Evolutionary conservation across 1,139 yeast genomes (phyloP), one percentile per base, ranked within the genome.

Genomic region (Blastobotrys apis): DNA sequence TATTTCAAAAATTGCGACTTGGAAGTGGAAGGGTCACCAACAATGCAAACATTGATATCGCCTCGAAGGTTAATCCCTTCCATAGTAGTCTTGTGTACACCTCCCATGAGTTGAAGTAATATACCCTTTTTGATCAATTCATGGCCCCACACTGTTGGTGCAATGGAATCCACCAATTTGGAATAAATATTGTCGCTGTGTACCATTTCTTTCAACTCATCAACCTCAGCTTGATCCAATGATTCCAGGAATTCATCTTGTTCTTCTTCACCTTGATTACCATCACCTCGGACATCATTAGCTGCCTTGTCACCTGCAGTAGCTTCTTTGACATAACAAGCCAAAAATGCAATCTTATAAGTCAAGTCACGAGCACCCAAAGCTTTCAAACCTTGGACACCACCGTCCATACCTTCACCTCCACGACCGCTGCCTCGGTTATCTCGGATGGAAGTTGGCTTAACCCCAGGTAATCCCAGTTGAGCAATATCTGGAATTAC

Each of bases 11-110:
- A 92, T 63, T 92, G 99, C 0, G 97, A 90, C 64, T 92, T 92
- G 23, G 98, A 88, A 8, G 98, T 92, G 1, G 97, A 90, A 1
- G 99, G 99, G 63, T 92, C 99, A 43, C 99, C 99, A 43, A 92
- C 98, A 55, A 92, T 77, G 71, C 99, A 92, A 43, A 92, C 84
- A 62, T 92, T 92, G 60, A 92, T 92, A 62, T 94, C 99, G 56
- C 99, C 99, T 72, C 99, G 81, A 53, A 92, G 74, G 56, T 88
- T 84, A 54, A 92, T 92, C 21, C 98, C 98, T 66, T 92, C 98
- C 26, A 88, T 79, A 0, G 99, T 94, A 47, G 79, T 73, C 64
- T 92, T 92, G 67, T 92, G 99, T 33, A 94, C 97, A 58, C 99
- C 99, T 39, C 97, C 95, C 57, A 92, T 73, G 59, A 92, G 69